phyloP scores from a whole-genome alignment of 2,329 filamentous ascomycete species.

The Xenoacremonium recifei region DNA sequence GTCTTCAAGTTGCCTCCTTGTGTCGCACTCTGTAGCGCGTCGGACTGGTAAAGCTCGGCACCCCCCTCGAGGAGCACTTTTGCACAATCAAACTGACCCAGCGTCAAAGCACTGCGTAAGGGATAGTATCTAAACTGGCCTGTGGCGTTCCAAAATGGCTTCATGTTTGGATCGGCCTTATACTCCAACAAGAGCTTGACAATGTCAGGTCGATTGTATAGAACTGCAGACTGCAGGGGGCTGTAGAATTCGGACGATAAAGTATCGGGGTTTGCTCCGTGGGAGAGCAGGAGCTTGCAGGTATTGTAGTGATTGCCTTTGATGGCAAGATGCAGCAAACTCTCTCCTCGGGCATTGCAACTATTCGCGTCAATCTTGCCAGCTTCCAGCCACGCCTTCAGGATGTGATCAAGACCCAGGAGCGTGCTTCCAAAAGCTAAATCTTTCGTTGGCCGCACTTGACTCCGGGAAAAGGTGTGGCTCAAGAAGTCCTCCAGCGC shows the following conservation, averaged over 20 bases:
- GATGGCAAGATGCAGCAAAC: not conserved
- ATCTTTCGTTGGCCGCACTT: not conserved
- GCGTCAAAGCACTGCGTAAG: not conserved
- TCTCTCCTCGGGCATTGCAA: not conserved
- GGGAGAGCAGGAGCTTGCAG: not conserved
- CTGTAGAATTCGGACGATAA: not conserved
- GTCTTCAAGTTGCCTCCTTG: not conserved
- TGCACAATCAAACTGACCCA: not conserved
- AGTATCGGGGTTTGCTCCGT: not conserved
- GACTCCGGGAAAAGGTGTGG: not conserved
- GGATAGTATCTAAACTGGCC: not conserved
- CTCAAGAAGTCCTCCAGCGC: not conserved
- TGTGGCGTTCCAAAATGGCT: not conserved
- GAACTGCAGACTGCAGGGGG: not conserved
- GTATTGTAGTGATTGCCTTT: not conserved
- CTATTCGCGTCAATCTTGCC: not conserved
- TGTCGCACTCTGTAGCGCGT: not conserved
- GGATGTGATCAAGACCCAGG: not conserved
- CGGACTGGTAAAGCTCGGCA: not conserved
- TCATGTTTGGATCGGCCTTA: not conserved
- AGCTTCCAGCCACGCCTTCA: not conserved
- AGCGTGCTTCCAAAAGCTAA: not conserved
- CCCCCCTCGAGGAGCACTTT: not conserved
- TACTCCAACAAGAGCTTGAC: not conserved
- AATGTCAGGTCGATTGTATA: not conserved